A percentile compares a stretch with the other conserved stretches of the same genome.
Conservation (phyloP, 352 stramenopile genomes). For the Elongisporangium senticosum region DNA sequence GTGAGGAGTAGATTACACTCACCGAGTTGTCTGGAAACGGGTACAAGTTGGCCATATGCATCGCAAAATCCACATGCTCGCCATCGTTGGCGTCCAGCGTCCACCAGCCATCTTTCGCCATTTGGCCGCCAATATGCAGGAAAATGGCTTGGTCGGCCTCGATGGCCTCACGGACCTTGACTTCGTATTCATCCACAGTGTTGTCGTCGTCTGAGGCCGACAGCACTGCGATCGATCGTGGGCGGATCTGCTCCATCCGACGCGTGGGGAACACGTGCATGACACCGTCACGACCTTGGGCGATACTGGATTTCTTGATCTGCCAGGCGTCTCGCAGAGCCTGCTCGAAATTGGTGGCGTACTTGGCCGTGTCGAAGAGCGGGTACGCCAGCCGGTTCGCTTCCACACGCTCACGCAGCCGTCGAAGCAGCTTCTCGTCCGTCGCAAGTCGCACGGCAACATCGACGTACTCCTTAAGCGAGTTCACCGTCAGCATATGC, state of each 20-base stretch:
- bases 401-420: constrained; percentile 37
- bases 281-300: neutral
- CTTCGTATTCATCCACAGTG: constrained; percentile 31
- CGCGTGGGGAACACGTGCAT: constrained; percentile 46
- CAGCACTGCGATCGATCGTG: constrained; percentile 28
- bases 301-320: constrained; percentile 17
- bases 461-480: constrained; percentile 80
- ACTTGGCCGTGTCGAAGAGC: constrained; percentile 66
- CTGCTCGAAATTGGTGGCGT: constrained; percentile 38
- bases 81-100: constrained; percentile 58
- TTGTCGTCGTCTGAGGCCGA: constrained; percentile 30
- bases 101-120: constrained; percentile 41
- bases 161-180: constrained; percentile 24
- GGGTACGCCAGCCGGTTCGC: constrained; percentile 31
- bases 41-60: constrained; percentile 67
- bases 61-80: constrained; percentile 48
- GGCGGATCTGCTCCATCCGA: constrained; percentile 7
- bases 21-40: constrained; percentile 56
- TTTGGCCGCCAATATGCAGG: constrained; percentile 64
- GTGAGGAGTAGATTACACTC: constrained; percentile 58
- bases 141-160: constrained; percentile 24
- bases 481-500: constrained; percentile 55
- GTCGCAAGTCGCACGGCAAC: constrained; percentile 51
- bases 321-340: constrained; percentile 46
- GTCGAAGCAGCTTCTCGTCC: constrained; percentile 19